phyloP scores from a whole-genome alignment of 2,329 filamentous ascomycete species.

The Botrytis tulipae region DNA sequence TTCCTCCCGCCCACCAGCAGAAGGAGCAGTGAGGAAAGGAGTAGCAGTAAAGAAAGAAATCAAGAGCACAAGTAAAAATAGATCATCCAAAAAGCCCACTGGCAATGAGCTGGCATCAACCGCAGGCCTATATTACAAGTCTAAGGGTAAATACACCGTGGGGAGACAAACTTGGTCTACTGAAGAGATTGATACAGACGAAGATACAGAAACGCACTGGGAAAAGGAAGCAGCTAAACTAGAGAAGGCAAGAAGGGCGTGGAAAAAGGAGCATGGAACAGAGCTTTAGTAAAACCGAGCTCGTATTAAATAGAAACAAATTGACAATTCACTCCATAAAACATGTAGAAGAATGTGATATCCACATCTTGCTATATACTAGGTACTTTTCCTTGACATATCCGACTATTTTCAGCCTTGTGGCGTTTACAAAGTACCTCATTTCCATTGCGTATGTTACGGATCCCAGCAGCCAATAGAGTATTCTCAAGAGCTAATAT shows the following conservation, averaged over 20 bases:
- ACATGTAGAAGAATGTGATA: neutral
- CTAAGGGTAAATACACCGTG: neutral
- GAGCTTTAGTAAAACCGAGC: neutral
- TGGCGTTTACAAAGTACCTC: constrained; percentile 25
- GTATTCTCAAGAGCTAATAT: too few relatives aligned
- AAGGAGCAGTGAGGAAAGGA: neutral
- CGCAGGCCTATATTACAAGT: neutral
- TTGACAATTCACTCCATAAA: neutral
- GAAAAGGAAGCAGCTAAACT: neutral
- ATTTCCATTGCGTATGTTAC: constrained; percentile 24
- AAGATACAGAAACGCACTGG: too few relatives aligned
- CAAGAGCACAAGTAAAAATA: neutral
- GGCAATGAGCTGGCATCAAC: neutral
- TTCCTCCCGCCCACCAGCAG: neutral
- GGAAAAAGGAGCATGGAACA: neutral
- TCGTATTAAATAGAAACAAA: neutral
- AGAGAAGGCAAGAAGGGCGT: rapidly evolving
- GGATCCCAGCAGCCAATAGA: constrained; percentile 1
- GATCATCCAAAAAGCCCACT: neutral
- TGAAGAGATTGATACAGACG: neutral
- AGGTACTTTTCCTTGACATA: constrained; percentile 26
- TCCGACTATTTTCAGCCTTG: constrained; percentile 27
- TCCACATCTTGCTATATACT: constrained; percentile 23
- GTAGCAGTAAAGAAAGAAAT: neutral
- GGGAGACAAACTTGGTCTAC: neutral